phyloP scores from a whole-genome alignment of 345 rosid species.

The Noccaea bulbosa region DNA sequence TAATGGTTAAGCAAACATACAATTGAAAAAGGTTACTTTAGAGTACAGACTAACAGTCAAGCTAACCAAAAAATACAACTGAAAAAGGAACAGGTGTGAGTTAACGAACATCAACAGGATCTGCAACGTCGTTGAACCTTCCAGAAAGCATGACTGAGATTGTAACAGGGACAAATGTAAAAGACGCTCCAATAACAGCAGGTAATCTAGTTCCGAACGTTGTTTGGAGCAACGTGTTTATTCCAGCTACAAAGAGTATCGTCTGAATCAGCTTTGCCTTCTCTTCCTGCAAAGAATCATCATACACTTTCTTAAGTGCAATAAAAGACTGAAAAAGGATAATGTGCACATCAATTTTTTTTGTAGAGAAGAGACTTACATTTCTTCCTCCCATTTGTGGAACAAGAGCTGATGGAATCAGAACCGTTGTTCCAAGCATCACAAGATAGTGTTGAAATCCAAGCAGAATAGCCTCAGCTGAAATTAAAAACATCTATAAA shows the following conservation, averaged over 20 bases:
- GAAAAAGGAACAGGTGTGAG: conserved; percentile 25
- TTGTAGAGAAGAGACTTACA: conserved; percentile 53
- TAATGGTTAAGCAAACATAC: too few species aligned
- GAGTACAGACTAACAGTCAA: not conserved
- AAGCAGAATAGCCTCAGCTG: conserved; percentile 91
- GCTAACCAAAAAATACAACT: not conserved
- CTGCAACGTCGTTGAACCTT: conserved; percentile 63
- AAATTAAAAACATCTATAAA: conserved; percentile 33
- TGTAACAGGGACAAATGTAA: conserved; percentile 87
- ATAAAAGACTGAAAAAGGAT: conserved; percentile 8
- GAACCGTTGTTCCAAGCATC: conserved; percentile 94
- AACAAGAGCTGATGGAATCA: conserved; percentile 93
- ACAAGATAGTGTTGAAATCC: conserved; percentile 97
- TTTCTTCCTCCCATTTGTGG: conserved; percentile 99
- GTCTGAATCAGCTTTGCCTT: conserved; percentile 96
- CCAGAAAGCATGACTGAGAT: conserved; percentile 91
- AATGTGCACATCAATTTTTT: not conserved
- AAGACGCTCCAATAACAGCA: conserved; percentile 91
- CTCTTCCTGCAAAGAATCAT: conserved; percentile 66
- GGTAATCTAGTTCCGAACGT: conserved; percentile 90
- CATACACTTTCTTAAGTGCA: not conserved
- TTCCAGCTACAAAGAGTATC: conserved; percentile 91
- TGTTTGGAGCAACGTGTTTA: conserved; percentile 86
- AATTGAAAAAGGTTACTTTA: not conserved
- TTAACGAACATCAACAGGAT: conserved; percentile 69